phyloP scores from a whole-genome alignment of 2,329 filamentous ascomycete species.

The Neospermospora avenae region DNA sequence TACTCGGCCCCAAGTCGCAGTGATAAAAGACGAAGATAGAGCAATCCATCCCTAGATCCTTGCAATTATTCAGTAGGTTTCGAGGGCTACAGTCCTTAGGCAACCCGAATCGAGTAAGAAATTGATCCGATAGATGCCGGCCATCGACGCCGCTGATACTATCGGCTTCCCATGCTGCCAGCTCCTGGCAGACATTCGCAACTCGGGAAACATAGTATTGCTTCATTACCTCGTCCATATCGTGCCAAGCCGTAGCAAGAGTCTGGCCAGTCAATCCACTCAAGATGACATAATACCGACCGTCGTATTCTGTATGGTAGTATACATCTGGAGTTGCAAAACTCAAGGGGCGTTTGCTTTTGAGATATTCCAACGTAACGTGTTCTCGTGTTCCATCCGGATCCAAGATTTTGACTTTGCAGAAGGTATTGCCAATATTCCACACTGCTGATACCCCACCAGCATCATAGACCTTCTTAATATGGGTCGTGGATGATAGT shows the following conservation, averaged over 20 bases:
- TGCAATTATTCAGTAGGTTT: slow-evolving; percentile 11
- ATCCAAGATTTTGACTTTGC: slow-evolving; percentile 9
- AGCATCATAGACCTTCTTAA: slow-evolving; percentile 11
- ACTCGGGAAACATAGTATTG: slow-evolving; percentile 16
- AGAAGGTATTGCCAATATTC: slow-evolving; percentile 7
- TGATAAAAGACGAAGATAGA: slow-evolving; percentile 12
- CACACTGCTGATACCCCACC: slow-evolving; percentile 10
- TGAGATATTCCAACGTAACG: slow-evolving; percentile 11
- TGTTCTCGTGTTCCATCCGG: slow-evolving; percentile 7
- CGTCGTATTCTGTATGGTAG: slow-evolving; percentile 11
- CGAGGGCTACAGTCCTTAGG: slow-evolving; percentile 7
- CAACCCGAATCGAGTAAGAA: slow-evolving; percentile 3
- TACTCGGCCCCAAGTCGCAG: slow-evolving; percentile 11
- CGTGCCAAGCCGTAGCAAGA: slow-evolving; percentile 4
- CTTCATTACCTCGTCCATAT: slow-evolving; percentile 11
- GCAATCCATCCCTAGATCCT: slow-evolving; percentile 9
- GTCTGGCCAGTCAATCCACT: slow-evolving; percentile 7
- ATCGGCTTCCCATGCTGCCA: slow-evolving; percentile 4
- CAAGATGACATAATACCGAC: slow-evolving; percentile 9
- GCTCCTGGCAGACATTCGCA: slow-evolving; percentile 10
- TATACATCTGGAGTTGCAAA: slow-evolving; percentile 8
- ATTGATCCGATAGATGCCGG: slow-evolving; percentile 5
- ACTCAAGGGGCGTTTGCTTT: slow-evolving; percentile 5
- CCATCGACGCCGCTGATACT: slow-evolving; percentile 11
- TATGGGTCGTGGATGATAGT: slow-evolving; percentile 2